Conservation (phyloP, 495 filamentous ascomycete genomes). For the Terfezia boudieri region DNA sequence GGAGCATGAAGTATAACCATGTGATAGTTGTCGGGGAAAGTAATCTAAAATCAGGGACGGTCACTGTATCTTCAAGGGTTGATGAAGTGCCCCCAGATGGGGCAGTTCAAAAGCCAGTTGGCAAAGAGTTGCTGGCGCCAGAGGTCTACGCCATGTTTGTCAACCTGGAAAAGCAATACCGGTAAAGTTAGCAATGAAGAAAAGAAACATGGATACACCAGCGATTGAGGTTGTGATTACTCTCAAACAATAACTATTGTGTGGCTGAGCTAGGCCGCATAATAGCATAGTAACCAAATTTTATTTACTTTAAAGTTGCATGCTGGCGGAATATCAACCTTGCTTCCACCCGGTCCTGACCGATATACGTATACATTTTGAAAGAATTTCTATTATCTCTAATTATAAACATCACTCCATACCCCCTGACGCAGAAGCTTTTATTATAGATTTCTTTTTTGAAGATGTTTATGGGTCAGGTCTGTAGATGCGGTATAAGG, state of each 20-base stretch:
- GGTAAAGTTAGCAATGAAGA: not conserved
- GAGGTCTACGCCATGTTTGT: slow-evolving; percentile 14
- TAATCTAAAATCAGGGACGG: slow-evolving; percentile 9
- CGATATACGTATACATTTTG: no score
- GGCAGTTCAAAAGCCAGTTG: not conserved
- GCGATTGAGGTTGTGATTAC: not conserved
- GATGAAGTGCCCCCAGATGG: not conserved
- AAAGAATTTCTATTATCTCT: no score
- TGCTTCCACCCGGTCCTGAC: no score
- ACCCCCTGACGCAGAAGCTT: no score
- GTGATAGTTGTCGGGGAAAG: slow-evolving; percentile 50
- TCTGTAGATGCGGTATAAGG: no score
- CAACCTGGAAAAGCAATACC: slow-evolving; percentile 10
- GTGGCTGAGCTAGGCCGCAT: no score
- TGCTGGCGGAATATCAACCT: no score
- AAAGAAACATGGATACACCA: not conserved
- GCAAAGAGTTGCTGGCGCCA: slow-evolving; percentile 7
- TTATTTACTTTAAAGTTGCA: no score
- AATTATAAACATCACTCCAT: no score
- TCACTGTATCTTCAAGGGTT: slow-evolving; percentile 9
- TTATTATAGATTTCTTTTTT: no score
- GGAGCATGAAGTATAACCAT: slow-evolving; percentile 46
- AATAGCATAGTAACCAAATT: no score
- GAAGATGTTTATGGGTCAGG: no score
- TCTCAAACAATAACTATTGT: not conserved